Base-by-base conservation (phyloP, 768 basidiomycete genomes). In the Rhodotorula paludigena region DNA sequence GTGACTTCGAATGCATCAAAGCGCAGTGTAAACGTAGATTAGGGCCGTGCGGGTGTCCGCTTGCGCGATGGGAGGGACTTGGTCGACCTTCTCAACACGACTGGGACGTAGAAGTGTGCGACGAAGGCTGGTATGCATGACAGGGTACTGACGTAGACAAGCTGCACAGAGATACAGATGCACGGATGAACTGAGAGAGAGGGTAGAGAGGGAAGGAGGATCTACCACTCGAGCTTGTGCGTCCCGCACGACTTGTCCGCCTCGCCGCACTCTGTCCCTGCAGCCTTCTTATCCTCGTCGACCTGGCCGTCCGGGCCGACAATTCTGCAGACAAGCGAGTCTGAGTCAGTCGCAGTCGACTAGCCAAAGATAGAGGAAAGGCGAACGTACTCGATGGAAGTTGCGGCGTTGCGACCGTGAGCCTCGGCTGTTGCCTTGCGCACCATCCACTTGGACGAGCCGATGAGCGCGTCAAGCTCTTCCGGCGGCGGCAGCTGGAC, bases 391-490 rank as follows among this genome's bases (percentile, higher is more conserved):
- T 82, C 81, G 23, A 82, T 74, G 15, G 72, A 68, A 48, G 74
- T 69, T 16, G 76, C 74, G 0, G 60, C 39, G 18, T 76, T 76
- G 8, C 74, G 72, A 25, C 77, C 77, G 23, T 68, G 32, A 8
- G 79, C 79, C 53, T 83, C 82, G 5, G 81, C 81, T 25, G 81
- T 80, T 2, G 84, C 83, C 64, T 84, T 81, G 33, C 56, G 48
- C 10, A 68, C 66, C 70, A 72, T 72, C 70, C 69, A 66, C 23
- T 61, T 61, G 0, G 32, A 36, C 18, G 61, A 62, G 3, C 85
- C 86, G 35, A 89, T 82, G n/a, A 84, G 80, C 0, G 79, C 80
- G 72, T 88, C 85, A 2, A 88, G 80, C 25, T 83, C 83, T 0
- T 80, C 79, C 1, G 77, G 64, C 5, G 82, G 81, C 0, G 85